A percentile compares a stretch with the other conserved stretches of the same genome.
Conservation (phyloP, 805 yeast species). For the Pichia gijzeniarum region DNA sequence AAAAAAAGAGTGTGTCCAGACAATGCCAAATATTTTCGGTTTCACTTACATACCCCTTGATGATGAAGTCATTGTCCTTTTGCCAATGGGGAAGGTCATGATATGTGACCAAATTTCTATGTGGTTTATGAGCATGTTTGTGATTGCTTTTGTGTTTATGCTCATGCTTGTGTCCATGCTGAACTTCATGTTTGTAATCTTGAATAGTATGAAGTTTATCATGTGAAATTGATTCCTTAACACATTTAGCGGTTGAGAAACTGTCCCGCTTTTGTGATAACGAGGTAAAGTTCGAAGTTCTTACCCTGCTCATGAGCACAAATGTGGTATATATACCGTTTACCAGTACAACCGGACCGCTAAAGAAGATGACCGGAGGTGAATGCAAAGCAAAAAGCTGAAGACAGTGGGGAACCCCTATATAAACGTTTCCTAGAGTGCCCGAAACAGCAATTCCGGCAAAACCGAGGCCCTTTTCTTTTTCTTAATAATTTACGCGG, state of each 20-base stretch:
- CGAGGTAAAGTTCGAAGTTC: too few relatives aligned
- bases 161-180: not conserved
- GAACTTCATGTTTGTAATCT: not conserved
- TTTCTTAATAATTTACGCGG: not conserved
- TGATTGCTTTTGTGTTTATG: not conserved
- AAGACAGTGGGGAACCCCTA: too few relatives aligned
- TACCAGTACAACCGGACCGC: too few relatives aligned
- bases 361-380: too few relatives aligned
- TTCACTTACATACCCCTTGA: constrained; percentile 44
- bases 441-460: too few relatives aligned
- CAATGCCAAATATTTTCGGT: constrained; percentile 37
- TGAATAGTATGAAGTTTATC: not conserved
- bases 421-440: too few relatives aligned
- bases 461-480: not conserved
- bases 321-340: too few relatives aligned
- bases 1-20: constrained; percentile 35
- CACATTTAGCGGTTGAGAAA: too few relatives aligned
- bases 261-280: too few relatives aligned
- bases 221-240: too few relatives aligned
- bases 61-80: constrained; percentile 47
- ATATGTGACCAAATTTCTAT: constrained; percentile 22
- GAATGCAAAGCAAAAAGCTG: too few relatives aligned
- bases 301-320: too few relatives aligned
- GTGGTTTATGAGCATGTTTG: constrained; percentile 4
- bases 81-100: constrained; percentile 51